A percentile compares a stretch with the other conserved stretches of the same genome.
Conservation (phyloP, 805 yeast species). For the Priceomyces medius region DNA sequence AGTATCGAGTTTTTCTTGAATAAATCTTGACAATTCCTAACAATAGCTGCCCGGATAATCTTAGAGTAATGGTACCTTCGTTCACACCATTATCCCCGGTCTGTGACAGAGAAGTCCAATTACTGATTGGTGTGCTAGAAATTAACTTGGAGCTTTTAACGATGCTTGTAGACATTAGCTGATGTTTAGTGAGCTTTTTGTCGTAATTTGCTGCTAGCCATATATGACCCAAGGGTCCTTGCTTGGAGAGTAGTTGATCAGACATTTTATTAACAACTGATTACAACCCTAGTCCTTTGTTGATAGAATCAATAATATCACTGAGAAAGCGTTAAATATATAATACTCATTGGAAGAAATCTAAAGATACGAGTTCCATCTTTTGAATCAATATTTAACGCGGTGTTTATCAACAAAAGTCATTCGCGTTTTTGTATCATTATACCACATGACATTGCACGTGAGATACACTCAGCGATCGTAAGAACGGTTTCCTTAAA, state of each 20-base stretch:
- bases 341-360: no score
- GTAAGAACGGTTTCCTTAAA: background rate
- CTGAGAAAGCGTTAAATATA: no score
- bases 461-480: background rate
- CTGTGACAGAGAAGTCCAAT: conserved; percentile 10
- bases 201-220: conserved; percentile 94
- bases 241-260: conserved; percentile 55
- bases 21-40: conserved; percentile 87
- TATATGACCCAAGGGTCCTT: conserved; percentile 84
- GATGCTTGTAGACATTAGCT: conserved; percentile 70
- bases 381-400: background rate
- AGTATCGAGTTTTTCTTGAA: conserved; percentile 77
- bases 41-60: conserved; percentile 81
- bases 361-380: background rate
- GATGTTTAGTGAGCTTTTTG: conserved; percentile 68
- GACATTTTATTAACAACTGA: conserved; percentile 18
- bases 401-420: conserved; percentile 1
- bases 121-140: conserved; percentile 60
- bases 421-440: background rate
- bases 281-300: no score
- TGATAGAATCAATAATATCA: no score
- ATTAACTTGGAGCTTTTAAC: conserved; percentile 44
- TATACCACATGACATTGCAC: background rate
- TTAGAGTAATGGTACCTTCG: conserved; percentile 72
- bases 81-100: conserved; percentile 19